Conservation (phyloP, 306 rosid genomes). For the Spatholobus suberectus region DNA sequence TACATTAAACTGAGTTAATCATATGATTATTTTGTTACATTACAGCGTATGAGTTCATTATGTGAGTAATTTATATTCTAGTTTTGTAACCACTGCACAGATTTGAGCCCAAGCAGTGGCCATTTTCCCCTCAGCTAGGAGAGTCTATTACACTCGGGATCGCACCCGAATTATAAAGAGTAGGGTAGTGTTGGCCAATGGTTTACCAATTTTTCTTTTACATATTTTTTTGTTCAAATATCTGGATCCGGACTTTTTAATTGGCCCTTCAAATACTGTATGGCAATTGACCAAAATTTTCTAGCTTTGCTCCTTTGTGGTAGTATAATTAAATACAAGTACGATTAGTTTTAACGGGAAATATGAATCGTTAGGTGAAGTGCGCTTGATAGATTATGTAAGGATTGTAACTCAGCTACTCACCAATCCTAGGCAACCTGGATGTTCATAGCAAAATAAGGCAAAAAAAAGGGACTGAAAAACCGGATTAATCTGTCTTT, state of each 20-base stretch:
- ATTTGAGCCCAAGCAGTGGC: slow-evolving; percentile 27
- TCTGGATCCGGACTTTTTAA: neutral
- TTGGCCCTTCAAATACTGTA: neutral
- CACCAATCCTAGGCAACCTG: too few relatives aligned
- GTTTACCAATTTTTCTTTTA: neutral
- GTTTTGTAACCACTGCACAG: slow-evolving; percentile 16
- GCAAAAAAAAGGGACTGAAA: too few relatives aligned
- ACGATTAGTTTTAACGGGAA: neutral
- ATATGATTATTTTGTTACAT: slow-evolving; percentile 34
- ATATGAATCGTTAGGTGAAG: neutral
- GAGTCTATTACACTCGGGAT: neutral
- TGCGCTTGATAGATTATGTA: neutral
- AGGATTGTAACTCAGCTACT: neutral
- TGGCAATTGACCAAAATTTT: neutral
- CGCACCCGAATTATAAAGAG: slow-evolving; percentile 6
- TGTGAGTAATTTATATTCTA: neutral
- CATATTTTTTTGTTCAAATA: neutral
- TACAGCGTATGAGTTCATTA: neutral
- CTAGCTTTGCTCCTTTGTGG: neutral
- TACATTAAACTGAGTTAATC: slow-evolving; percentile 27
- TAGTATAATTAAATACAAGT: neutral
- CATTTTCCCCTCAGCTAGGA: neutral
- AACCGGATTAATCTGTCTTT: too few relatives aligned
- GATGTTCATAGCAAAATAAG: too few relatives aligned
- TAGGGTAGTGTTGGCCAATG: neutral